Percentiles rank a stretch among this genome's conserved stretches.
Evolutionary conservation across 371 early-diverging fungal species (phyloP).

Genomic region (Syncephalastrum sp.): DNA sequence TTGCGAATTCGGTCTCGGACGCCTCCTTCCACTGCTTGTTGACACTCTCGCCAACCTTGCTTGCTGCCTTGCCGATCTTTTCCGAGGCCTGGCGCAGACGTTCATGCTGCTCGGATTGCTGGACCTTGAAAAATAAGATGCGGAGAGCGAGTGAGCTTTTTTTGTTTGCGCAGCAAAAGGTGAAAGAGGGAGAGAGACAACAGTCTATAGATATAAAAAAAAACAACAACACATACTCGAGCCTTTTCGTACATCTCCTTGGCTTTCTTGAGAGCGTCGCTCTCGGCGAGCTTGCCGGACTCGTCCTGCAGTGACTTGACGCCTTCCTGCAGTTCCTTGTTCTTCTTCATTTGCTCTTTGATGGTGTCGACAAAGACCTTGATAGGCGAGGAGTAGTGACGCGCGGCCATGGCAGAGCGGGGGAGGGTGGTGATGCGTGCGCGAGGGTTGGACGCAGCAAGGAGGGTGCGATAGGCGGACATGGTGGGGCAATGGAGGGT

Average conservation of each 20-base stretch:
- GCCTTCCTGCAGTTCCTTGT: constrained; percentile 85
- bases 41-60: constrained; percentile 71
- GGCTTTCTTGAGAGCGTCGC: constrained; percentile 86
- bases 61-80: constrained; percentile 73
- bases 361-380: constrained; percentile 80
- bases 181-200: background rate
- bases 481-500: constrained; percentile 1
- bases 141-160: background rate
- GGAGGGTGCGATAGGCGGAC: constrained; percentile 20
- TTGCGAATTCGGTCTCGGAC: constrained; percentile 81
- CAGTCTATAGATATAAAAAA: background rate
- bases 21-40: constrained; percentile 82
- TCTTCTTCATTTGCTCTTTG: constrained; percentile 89
- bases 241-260: constrained; percentile 78
- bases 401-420: constrained; percentile 10
- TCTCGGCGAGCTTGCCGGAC: constrained; percentile 76
- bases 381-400: constrained; percentile 48
- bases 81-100: constrained; percentile 74
- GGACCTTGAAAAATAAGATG: constrained; percentile 17
- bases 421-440: constrained; percentile 8
- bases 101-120: constrained; percentile 50
- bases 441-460: constrained; percentile 10
- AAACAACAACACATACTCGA: constrained; percentile 44
- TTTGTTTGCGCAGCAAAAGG: background rate
- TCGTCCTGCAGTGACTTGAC: constrained; percentile 88